Percentiles rank a stretch among this genome's conserved stretches.
phyloP scores from a whole-genome alignment of 1,284 basidiomycete species.

The Athelia sp. region DNA sequence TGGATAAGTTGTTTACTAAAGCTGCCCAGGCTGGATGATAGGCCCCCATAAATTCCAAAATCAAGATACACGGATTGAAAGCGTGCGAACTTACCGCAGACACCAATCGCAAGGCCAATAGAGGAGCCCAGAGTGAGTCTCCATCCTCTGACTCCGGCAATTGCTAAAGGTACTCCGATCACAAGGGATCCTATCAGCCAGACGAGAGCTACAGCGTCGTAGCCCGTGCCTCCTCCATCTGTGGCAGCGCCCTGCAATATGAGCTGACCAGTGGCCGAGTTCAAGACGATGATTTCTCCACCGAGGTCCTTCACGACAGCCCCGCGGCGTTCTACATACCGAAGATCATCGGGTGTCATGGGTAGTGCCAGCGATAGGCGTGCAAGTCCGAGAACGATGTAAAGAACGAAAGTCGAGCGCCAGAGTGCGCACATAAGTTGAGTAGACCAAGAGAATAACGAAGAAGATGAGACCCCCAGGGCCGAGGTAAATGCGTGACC shows the following conservation, averaged over 20 bases:
- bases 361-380: background rate
- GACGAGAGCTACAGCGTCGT: conserved; percentile 42
- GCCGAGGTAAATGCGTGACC: background rate
- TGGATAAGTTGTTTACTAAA: conserved; percentile 48
- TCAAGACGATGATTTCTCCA: conserved; percentile 39
- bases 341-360: conserved; percentile 12
- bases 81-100: conserved; percentile 37
- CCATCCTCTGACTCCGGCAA: conserved; percentile 51
- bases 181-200: conserved; percentile 52
- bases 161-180: conserved; percentile 47
- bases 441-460: background rate
- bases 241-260: conserved; percentile 51
- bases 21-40: conserved; percentile 48
- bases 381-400: background rate
- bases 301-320: conserved; percentile 31
- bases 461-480: background rate
- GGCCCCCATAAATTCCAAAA: conserved; percentile 4
- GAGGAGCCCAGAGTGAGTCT: conserved; percentile 50
- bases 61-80: background rate
- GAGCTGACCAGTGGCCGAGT: conserved; percentile 33
- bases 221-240: conserved; percentile 51
- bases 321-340: conserved; percentile 1
- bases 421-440: background rate
- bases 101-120: conserved; percentile 41
- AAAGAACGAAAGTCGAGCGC: background rate